Percentiles rank a stretch among this genome's conserved stretches.
Evolutionary conservation across 1,284 basidiomycete genomes (phyloP).

Genomic region (Cutaneotrichosporon curvatum): DNA sequence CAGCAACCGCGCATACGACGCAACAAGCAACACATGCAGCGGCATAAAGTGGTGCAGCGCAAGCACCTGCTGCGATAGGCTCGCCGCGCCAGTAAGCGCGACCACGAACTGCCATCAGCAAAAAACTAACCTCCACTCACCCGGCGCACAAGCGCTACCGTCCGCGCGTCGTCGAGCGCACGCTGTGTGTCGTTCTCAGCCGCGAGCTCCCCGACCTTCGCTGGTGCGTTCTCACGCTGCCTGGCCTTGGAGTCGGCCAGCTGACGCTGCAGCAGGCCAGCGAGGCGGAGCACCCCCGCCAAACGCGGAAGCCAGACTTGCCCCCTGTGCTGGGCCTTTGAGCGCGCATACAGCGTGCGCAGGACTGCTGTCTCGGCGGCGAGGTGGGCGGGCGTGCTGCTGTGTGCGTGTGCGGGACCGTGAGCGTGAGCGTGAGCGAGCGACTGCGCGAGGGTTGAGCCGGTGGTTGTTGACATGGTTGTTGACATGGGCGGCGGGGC

Average conservation of each 20-base stretch:
- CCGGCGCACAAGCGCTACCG: neutral
- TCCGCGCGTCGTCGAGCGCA: too few relatives aligned
- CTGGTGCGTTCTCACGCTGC: too few relatives aligned
- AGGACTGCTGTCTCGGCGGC: slow-evolving; percentile 20
- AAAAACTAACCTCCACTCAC: too few relatives aligned
- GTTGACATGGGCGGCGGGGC: too few relatives aligned
- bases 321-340: slow-evolving; percentile 23
- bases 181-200: too few relatives aligned
- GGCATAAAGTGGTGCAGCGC: slow-evolving; percentile 33
- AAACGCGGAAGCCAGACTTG: slow-evolving; percentile 23
- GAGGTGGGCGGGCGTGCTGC: slow-evolving; percentile 16
- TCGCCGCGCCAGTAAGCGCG: slow-evolving; percentile 13
- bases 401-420: slow-evolving; percentile 9
- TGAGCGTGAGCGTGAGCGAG: too few relatives aligned
- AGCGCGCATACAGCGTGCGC: slow-evolving; percentile 9
- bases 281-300: neutral
- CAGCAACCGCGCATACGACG: slow-evolving; percentile 30
- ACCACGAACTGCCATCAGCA: slow-evolving; percentile 11
- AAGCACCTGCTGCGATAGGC: slow-evolving; percentile 12
- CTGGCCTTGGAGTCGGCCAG: too few relatives aligned
- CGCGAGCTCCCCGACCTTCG: too few relatives aligned
- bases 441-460: too few relatives aligned
- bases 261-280: too few relatives aligned
- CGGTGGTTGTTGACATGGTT: neutral
- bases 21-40: slow-evolving; percentile 28